phyloP scores from a whole-genome alignment of 2,329 filamentous ascomycete species.

The Xylariaceae sp. region DNA sequence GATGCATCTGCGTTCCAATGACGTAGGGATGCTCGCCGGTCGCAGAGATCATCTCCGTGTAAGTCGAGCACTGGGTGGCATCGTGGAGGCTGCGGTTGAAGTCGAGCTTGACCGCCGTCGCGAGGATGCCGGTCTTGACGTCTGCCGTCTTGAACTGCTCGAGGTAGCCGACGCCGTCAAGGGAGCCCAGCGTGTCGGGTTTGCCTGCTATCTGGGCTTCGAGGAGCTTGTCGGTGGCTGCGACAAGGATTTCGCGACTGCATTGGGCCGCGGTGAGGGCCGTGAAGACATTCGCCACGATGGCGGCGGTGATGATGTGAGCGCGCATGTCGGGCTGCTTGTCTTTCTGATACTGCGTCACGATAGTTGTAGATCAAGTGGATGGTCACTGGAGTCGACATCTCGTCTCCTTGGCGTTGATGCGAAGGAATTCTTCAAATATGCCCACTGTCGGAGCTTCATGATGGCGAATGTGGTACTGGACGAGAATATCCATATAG shows the following conservation, averaged over 20 bases:
- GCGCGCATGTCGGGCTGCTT: slow-evolving; percentile 13
- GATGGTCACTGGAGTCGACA: not conserved
- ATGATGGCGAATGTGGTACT: slow-evolving; percentile 19
- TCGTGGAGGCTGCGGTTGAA: slow-evolving; percentile 33
- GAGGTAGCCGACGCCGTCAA: slow-evolving; percentile 24
- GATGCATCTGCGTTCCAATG: slow-evolving; percentile 32
- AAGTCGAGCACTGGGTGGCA: slow-evolving; percentile 33
- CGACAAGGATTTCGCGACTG: slow-evolving; percentile 20
- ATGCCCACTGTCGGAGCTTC: slow-evolving; percentile 10
- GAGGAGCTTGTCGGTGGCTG: slow-evolving; percentile 20
- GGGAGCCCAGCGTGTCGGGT: slow-evolving; percentile 11
- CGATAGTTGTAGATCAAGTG: not conserved
- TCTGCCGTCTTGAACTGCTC: slow-evolving; percentile 30
- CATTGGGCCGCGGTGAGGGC: slow-evolving; percentile 17
- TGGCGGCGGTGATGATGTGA: slow-evolving; percentile 3
- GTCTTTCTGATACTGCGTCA: not conserved
- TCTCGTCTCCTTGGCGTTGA: not conserved
- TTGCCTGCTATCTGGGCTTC: slow-evolving; percentile 21
- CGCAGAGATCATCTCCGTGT: slow-evolving; percentile 32
- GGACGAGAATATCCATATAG: slow-evolving; percentile 27
- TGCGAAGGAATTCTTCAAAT: slow-evolving; percentile 11
- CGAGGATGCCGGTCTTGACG: slow-evolving; percentile 26
- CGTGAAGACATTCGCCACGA: slow-evolving; percentile 14
- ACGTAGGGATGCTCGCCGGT: slow-evolving; percentile 31
- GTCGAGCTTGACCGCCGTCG: slow-evolving; percentile 28